These are phyloP conservation scores for Sonneratia alba DNA, from an alignment of 345 rosid genomes.

Conservation along the genomic window DNA sequence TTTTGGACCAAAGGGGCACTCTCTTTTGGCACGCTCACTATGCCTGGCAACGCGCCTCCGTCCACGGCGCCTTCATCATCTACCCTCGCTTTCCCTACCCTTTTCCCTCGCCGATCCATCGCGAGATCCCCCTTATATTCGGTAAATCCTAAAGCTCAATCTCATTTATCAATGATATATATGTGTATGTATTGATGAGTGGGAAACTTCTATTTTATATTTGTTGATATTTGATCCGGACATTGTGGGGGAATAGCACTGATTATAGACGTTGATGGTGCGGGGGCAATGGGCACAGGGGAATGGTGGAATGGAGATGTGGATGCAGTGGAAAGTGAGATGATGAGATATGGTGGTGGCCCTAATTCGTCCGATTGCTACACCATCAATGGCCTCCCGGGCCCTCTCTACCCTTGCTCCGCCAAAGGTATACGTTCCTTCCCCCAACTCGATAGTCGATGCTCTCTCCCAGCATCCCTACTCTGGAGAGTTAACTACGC, in stretches of 20 bases:
- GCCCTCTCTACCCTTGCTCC: constrained; percentile 72
- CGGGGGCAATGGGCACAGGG: constrained; percentile 14
- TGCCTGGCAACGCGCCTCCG: constrained; percentile 65
- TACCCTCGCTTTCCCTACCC: constrained; percentile 46
- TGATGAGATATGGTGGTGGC: constrained; percentile 38
- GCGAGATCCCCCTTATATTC: constrained; percentile 48
- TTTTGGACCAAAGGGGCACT: constrained; percentile 49
- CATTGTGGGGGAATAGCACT: too few species aligned
- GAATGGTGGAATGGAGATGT: constrained; percentile 65
- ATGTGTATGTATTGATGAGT: too few species aligned
- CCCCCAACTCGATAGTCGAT: background rate
- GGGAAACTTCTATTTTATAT: too few species aligned
- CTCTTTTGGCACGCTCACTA: constrained; percentile 44
- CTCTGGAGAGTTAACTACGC: too few species aligned
- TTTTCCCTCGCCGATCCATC: constrained; percentile 30
- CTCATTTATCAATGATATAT: too few species aligned
- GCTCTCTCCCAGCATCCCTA: too few species aligned
- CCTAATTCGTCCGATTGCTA: constrained; percentile 72
- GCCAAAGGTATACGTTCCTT: constrained; percentile 31
- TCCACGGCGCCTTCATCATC: constrained; percentile 53
- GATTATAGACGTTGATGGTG: too few species aligned
- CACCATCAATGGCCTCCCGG: constrained; percentile 68
- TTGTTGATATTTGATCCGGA: too few species aligned
- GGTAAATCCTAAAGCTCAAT: constrained; percentile 19
- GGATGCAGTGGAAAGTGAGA: constrained; percentile 36